Percentiles rank a stretch among this genome's conserved stretches.
Evolutionary conservation across 331 rosid species (phyloP).

Genomic region (Stylosanthes scabra): DNA sequence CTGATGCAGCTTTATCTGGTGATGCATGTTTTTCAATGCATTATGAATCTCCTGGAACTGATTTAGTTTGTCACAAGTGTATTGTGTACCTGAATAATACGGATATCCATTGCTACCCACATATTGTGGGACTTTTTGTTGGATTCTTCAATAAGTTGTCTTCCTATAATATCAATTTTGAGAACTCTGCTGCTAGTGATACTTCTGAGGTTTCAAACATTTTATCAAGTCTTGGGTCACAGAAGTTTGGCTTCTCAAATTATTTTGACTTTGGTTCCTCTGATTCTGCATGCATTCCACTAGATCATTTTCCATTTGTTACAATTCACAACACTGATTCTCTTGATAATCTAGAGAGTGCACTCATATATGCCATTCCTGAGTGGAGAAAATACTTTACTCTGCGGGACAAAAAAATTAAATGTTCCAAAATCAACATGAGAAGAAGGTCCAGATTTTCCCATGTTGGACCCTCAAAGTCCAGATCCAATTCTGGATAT

Average conservation of each 20-base stretch:
- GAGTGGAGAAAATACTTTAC: conserved; percentile 82
- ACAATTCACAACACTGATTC: conserved; percentile 67
- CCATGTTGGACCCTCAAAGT: conserved; percentile 43
- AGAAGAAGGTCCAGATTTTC: conserved; percentile 43
- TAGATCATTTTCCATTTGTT: conserved; percentile 77
- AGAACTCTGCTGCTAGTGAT: conserved; percentile 37
- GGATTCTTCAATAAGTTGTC: conserved; percentile 64
- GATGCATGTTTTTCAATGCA: conserved; percentile 63
- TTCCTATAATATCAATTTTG: conserved; percentile 43
- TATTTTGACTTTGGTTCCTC: conserved; percentile 66
- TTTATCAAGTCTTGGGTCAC: conserved; percentile 48
- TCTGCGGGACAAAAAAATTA: conserved; percentile 56
- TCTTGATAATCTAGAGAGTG: conserved; percentile 65
- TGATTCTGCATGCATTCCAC: conserved; percentile 73
- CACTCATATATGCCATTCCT: conserved; percentile 52
- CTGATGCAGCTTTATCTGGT: conserved; percentile 39
- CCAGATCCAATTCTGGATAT: conserved; percentile 40
- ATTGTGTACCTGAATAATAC: conserved; percentile 56
- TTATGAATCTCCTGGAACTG: conserved; percentile 57
- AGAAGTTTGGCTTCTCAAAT: conserved; percentile 89
- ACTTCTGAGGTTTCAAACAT: conserved; percentile 43
- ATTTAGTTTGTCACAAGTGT: conserved; percentile 42
- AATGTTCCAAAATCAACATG: conserved; percentile 41
- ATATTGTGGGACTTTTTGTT: conserved; percentile 57
- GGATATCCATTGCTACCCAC: conserved; percentile 86